Evolutionary conservation across 345 rosid species (phyloP), one percentile per base, ranked within the genome.

Genomic region (Citrus inodora): DNA sequence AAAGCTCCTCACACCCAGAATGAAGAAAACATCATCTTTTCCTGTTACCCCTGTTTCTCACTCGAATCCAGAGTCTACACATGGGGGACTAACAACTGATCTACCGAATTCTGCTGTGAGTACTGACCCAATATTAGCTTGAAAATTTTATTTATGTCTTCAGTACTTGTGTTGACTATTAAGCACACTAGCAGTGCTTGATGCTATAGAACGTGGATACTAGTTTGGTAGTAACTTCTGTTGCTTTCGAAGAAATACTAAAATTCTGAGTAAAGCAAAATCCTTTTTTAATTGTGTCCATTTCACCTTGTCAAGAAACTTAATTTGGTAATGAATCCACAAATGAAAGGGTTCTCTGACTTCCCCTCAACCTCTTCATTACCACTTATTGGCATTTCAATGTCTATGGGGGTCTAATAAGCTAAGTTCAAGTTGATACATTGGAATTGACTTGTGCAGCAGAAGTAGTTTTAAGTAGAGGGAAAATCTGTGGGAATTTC

Each of bases 21-120:
- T 28, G 56, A 93, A 83, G 84, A 87, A 76, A 74, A 74, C 96
- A 42, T 88, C 90, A 72, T 93, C 97, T 16, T 85, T 89, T 60
- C 99, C 98, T 1, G 89, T 81, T 79, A 89, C 92, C 42, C 97
- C 92, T 11, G 79, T 80, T 66, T 79, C 91, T 76, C 97, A 87
- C 82, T 95, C 97, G n/a, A 93, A 92, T 82, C 99, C 97, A 1
- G 99, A 88, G 89, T 93, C 99, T n/a, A 83, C 28, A 71, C 97
- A 95, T 74, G 98, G 97, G 73, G 85, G 91, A 68, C 76, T 77
- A 71, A 78, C 77, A 22, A 70, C 33, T 76, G 87, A 87, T 83
- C 87, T 67, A 21, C 80, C 80, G 73, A 83, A 74, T 86, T 83
- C 79, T 83, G 81, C 67, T 74, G 92, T 85, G 75, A 90, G 91